phyloP scores from a whole-genome alignment of 2,329 filamentous ascomycete species.

The Chalaropsis thielavioides region DNA sequence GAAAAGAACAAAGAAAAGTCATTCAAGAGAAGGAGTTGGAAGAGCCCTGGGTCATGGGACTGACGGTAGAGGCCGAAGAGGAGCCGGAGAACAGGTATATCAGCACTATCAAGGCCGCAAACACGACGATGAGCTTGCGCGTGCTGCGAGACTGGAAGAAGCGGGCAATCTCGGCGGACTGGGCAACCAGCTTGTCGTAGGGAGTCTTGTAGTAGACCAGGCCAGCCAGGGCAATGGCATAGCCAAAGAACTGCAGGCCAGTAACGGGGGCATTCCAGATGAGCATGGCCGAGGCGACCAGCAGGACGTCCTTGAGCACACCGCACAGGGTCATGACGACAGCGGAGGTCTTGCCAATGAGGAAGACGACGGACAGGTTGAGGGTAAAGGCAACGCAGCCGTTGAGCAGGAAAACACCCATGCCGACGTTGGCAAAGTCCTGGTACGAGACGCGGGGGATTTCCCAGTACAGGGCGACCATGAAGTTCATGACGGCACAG shows the following conservation, averaged over 20 bases:
- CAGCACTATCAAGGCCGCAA: not conserved
- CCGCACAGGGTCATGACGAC: slow-evolving; percentile 76
- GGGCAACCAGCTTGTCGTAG: slow-evolving; percentile 59
- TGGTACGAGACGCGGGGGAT: slow-evolving; percentile 52
- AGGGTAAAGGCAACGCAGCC: slow-evolving; percentile 65
- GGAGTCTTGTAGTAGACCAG: slow-evolving; percentile 71
- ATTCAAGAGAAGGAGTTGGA: not conserved
- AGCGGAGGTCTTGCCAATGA: slow-evolving; percentile 78
- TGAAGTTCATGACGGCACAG: slow-evolving; percentile 67
- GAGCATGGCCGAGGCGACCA: slow-evolving; percentile 64
- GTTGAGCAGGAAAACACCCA: slow-evolving; percentile 59
- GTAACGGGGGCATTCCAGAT: slow-evolving; percentile 69
- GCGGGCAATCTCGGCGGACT: slow-evolving; percentile 49
- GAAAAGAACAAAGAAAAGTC: not conserved
- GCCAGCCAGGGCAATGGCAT: slow-evolving; percentile 62
- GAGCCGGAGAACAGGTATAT: slow-evolving; percentile 13
- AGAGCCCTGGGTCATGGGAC: not conserved
- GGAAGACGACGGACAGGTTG: slow-evolving; percentile 73
- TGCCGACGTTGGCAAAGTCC: slow-evolving; percentile 59
- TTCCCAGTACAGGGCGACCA: slow-evolving; percentile 60
- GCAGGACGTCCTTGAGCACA: slow-evolving; percentile 76
- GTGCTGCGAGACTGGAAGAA: slow-evolving; percentile 23
- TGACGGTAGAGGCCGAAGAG: not conserved
- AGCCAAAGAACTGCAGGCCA: slow-evolving; percentile 66
- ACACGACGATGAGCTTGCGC: slow-evolving; percentile 10